phyloP scores from a whole-genome alignment of 73 alveolate genomes.

The Blepharisma japonicum region DNA sequence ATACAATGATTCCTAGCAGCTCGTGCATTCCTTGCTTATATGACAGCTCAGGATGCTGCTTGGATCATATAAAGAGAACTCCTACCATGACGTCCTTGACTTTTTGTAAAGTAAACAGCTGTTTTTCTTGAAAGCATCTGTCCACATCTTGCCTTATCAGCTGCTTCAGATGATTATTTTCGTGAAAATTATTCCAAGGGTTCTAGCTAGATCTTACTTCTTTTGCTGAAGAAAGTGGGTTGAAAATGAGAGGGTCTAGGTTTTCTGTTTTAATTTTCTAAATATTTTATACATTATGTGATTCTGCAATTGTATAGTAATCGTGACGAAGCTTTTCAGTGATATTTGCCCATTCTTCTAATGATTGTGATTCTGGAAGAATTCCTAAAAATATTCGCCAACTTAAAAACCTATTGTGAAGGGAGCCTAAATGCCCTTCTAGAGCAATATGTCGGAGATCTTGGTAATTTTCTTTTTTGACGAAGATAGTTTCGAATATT shows the following conservation, averaged over 20 bases:
- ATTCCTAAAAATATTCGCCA: conserved; percentile 15
- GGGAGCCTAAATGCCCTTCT: conserved; percentile 9
- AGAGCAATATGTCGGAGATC: neutral
- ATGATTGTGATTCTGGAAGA: neutral
- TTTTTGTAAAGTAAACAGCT: conserved; percentile 53
- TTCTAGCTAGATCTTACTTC: conserved; percentile 33
- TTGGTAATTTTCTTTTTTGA: neutral
- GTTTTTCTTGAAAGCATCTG: conserved; percentile 83
- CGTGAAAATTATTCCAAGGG: conserved; percentile 76
- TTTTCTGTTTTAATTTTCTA: conserved; percentile 10
- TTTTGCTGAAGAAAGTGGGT: conserved; percentile 30
- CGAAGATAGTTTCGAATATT: neutral
- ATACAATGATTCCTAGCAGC: conserved; percentile 65
- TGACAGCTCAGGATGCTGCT: conserved; percentile 60
- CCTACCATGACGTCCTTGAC: conserved; percentile 56
- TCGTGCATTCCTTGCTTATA: conserved; percentile 94
- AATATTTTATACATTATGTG: neutral
- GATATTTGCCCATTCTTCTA: neutral
- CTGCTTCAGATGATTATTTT: conserved; percentile 67
- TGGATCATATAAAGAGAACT: conserved; percentile 77
- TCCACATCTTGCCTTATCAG: conserved; percentile 73
- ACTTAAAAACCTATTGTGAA: conserved; percentile 11
- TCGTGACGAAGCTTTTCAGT: neutral
- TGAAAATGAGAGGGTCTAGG: conserved; percentile 29
- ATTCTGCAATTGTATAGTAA: neutral